These are phyloP conservation scores for Pyrus betulifolia DNA, from an alignment of 306 rosid genomes.

Conservation along the genomic window DNA sequence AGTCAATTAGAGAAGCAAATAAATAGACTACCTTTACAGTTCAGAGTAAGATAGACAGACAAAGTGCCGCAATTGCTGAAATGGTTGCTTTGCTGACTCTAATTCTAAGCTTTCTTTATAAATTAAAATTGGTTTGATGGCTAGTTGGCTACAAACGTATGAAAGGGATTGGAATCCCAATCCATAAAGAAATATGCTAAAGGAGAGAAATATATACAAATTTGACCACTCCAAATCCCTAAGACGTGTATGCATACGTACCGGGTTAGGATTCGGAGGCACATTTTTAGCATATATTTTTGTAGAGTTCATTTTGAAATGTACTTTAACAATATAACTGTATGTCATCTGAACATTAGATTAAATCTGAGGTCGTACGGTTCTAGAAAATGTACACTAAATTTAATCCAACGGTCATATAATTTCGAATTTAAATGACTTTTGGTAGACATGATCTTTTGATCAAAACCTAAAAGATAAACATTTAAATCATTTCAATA, in stretches of 20 bases:
- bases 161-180: constrained; percentile 65
- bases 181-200: constrained; percentile 29
- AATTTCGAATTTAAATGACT: too few relatives aligned
- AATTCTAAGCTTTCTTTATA: constrained; percentile 23
- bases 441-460: too few relatives aligned
- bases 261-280: too few relatives aligned
- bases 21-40: background rate
- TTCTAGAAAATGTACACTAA: too few relatives aligned
- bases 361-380: too few relatives aligned
- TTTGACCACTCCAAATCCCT: constrained; percentile 55
- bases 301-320: too few relatives aligned
- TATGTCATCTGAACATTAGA: too few relatives aligned
- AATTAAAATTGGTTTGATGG: constrained; percentile 26
- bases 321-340: too few relatives aligned
- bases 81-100: constrained; percentile 38
- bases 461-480: too few relatives aligned
- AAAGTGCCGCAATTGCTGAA: constrained; percentile 42
- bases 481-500: too few relatives aligned
- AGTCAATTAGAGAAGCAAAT: background rate
- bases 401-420: too few relatives aligned
- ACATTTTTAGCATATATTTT: too few relatives aligned
- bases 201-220: constrained; percentile 20
- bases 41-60: constrained; percentile 4
- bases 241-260: background rate
- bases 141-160: constrained; percentile 24